Base-by-base conservation (phyloP, 2,329 filamentous ascomycete genomes). In the Cladosporium austrohemisphaericum region DNA sequence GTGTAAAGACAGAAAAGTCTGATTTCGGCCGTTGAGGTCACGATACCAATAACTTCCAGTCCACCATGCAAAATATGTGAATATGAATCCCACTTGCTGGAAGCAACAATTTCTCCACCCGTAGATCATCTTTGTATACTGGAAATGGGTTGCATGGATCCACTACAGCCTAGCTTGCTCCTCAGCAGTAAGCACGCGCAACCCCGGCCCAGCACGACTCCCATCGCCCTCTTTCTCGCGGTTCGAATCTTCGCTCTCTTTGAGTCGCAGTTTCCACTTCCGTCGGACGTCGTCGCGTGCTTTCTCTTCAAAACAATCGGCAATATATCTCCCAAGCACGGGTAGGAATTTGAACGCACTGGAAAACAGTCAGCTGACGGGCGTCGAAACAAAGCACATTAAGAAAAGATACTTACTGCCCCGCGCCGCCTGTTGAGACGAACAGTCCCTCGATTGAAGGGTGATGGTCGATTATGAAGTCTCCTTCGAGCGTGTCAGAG, bases 391-490 rank as follows among this genome's bases (percentile, higher is more conserved):
- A 10, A 10, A n/a, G 3, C 7, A 29, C 3, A 16, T 20, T 1
- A 22, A 18, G 19, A 1, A n/a, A n/a, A n/a, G 6, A 6, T 3
- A 53, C 57, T 54, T 45, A 60, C 58, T 81, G 78, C 0, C 79
- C 79, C 25, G 74, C 76, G 0, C 79, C 79, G 1, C 76, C 78
- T 0, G 78, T 80, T 3, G 77, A 77, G 0, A 81, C 68, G 56
- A 79, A 74, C 0, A 81, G 55, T 0, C 73, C 70, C 13, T 62
- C 55, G 44, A 66, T 70, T n/a, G 55, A 60, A 0, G 75, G 73
- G 32, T 76, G 70, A 32, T 67, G 67, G 28, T 71, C 68, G 28
- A 79, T 69, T 3, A 79, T 64, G 46, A 76, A 78, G 25, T 77
- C 71, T 26, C 76, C 76, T 22, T 73, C 69, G 3, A 69, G 71